Evolutionary conservation across 495 filamentous ascomycete species (phyloP), one percentile per base, ranked within the genome.

Genomic region (Lasiosphaeria miniovina): DNA sequence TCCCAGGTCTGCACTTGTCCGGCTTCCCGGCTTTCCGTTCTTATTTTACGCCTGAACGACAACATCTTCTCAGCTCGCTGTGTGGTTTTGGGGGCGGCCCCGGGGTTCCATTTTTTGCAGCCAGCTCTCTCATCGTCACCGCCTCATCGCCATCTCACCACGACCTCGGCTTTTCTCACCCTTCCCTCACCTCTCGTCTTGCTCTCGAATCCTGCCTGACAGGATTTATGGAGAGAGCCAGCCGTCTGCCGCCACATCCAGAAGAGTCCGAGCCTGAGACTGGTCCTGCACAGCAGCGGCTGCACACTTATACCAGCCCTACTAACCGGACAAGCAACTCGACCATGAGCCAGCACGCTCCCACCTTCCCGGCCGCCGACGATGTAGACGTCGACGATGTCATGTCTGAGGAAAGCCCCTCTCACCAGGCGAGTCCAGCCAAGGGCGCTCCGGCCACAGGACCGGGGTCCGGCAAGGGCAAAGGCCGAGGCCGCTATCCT

Each of bases 401-500:
- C 69, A 38, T 59, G 55, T 54, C 62, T 24, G 65, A 65, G 7
- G 45, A 60, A 7, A 52, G 61, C 43, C n/a, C 15, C 36, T 34
- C 38, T 24, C 58, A 60, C 38, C 53, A 58, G 31, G 51, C 55
- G n/a, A 63, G 68, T 51, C 70, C 75, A 17, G 60, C 62, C 10
- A 71, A 69, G 58, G 70, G 61, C 52, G 24, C 24, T 24, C 24
- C 24, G 24, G 24, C 24, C 24, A 24, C 24, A 24, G 24, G 24
- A 24, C 24, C 24, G 24, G 24, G 24, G 24, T 69, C 70, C 54
- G 66, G 64, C 14, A 57, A 65, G 52, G 73, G 71, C 53, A 58
- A 69, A 51, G 72, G 69, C 31, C 57, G 62, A 41, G 72, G 69
- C 15, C 51, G 61, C 53, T 58, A 57, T 49, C 6, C 58, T 9